Conservation (phyloP, 129 eudicot genomes). For the Chrysanthemum makinoi region DNA sequence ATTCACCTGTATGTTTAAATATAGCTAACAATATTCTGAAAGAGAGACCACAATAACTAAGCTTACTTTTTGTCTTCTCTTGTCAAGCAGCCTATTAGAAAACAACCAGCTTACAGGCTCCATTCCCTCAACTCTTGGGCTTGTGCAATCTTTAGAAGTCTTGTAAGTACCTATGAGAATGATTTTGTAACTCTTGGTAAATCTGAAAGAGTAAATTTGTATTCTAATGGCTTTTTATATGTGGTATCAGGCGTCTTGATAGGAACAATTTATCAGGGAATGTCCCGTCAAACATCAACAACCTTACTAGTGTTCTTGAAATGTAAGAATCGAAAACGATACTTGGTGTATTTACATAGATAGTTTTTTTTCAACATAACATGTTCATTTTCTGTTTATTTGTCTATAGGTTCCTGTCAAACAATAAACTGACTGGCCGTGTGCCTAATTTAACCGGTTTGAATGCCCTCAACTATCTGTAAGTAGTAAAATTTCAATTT, state of each 20-base stretch:
- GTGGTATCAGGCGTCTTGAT: conserved; percentile 44
- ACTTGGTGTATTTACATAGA: background rate
- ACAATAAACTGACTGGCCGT: conserved; percentile 48
- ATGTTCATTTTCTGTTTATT: background rate
- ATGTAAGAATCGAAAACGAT: conserved; percentile 28
- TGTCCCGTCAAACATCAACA: conserved; percentile 48
- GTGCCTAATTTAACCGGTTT: conserved; percentile 49
- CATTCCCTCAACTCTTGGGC: conserved; percentile 73
- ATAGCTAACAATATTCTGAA: conserved; percentile 2
- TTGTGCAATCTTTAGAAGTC: conserved; percentile 57
- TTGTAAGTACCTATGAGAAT: conserved; percentile 55
- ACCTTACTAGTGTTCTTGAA: conserved; percentile 36
- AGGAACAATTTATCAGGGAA: conserved; percentile 33
- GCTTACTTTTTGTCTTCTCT: conserved; percentile 4
- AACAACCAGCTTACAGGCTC: conserved; percentile 63
- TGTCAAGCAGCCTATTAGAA: conserved; percentile 64
- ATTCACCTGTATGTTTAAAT: conserved; percentile 65
- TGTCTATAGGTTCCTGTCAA: conserved; percentile 41
- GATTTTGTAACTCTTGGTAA: background rate
- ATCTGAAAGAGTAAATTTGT: background rate
- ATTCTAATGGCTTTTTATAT: conserved; percentile 6
- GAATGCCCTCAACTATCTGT: conserved; percentile 46
- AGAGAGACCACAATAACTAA: background rate
- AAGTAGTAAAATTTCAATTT: conserved; percentile 21
- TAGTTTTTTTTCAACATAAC: too few relatives aligned